Base-by-base conservation (phyloP, 2,329 filamentous ascomycete genomes). In the Teratosphaeria nubilosa region DNA sequence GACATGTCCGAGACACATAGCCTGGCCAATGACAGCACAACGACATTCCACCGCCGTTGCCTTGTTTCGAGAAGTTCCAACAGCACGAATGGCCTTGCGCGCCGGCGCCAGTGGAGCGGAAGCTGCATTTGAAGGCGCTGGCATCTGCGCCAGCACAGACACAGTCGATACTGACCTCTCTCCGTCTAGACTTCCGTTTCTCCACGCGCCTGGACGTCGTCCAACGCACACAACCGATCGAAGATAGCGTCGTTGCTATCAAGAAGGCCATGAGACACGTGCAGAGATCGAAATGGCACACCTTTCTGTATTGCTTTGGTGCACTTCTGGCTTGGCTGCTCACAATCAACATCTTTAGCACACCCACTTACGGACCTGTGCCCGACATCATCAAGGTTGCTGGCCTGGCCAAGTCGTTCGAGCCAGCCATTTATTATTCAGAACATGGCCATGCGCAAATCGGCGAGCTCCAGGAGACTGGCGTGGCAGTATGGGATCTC, bases 361-460 rank as follows among this genome's bases (percentile, higher is more conserved):
- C 90, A 11, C 86, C 84, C 31, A 73, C 78, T 5, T 79, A 82
- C 41, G 84, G 79, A 13, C 83, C 88, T 0, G 86, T 88, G 1
- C 90, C 90, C 0, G 91, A 96, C 70, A 80, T 97, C 16, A 87
- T 96, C 70, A 96, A 95, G 72, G 87, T 96, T 25, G 91, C 91
- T 3, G 86, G 87, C 55, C 83, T 97, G 63, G 91, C 91, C 54
- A 90, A 90, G 66, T 90, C 90, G 10, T 95, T 96, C 69, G 92
- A 96, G 72, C 92, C 92, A 5, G 81, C 96, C 51, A 95, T 97
- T 62, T 94, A 94, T 76, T 96, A 95, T 70, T 95, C 91, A 0
- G 91, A 96, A 69, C 88, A 91, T 69, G 91, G 91, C 9, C 86
- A 91, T 51, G 82, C 86, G 41, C 91, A 96, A 69, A 90, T 96